Evolutionary conservation across 768 basidiomycete genomes (phyloP).

Genomic region (Tylopilus sp.): DNA sequence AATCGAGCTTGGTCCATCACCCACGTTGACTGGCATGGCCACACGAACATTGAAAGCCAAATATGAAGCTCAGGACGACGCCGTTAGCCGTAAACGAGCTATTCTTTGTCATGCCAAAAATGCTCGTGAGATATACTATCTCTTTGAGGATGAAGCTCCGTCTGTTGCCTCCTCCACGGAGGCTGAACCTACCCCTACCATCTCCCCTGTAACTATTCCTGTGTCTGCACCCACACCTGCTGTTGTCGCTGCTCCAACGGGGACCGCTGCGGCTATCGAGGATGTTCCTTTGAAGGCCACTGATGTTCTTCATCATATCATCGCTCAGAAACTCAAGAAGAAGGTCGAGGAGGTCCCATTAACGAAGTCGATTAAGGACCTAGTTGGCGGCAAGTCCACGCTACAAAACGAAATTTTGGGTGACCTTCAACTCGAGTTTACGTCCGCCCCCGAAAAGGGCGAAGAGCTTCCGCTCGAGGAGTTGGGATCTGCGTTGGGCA

Average conservation of each 20-base stretch:
- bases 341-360: slow-evolving; percentile 82
- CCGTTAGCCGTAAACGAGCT: slow-evolving; percentile 68
- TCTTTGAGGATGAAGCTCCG: slow-evolving; percentile 82
- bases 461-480: slow-evolving; percentile 97
- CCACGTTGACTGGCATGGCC: slow-evolving; percentile 95
- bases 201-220: slow-evolving; percentile 39
- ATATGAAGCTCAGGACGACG: slow-evolving; percentile 88
- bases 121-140: slow-evolving; percentile 95
- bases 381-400: slow-evolving; percentile 97
- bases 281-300: slow-evolving; percentile 90
- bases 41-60: slow-evolving; percentile 87
- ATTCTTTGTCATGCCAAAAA: slow-evolving; percentile 96
- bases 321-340: slow-evolving; percentile 99
- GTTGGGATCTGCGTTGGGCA: slow-evolving; percentile 78
- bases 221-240: slow-evolving; percentile 42
- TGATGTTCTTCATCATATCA: slow-evolving; percentile 82
- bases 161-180: slow-evolving; percentile 23
- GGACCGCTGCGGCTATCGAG: slow-evolving; percentile 71
- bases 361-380: slow-evolving; percentile 95
- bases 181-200: slow-evolving; percentile 34
- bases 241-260: slow-evolving; percentile 47
- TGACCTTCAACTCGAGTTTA: slow-evolving; percentile 92
- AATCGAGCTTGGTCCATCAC: slow-evolving; percentile 94
- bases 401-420: slow-evolving; percentile 98
- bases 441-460: slow-evolving; percentile 95